phyloP scores from a whole-genome alignment of 2,329 filamentous ascomycete species.

The Lachnellula subtilissima region DNA sequence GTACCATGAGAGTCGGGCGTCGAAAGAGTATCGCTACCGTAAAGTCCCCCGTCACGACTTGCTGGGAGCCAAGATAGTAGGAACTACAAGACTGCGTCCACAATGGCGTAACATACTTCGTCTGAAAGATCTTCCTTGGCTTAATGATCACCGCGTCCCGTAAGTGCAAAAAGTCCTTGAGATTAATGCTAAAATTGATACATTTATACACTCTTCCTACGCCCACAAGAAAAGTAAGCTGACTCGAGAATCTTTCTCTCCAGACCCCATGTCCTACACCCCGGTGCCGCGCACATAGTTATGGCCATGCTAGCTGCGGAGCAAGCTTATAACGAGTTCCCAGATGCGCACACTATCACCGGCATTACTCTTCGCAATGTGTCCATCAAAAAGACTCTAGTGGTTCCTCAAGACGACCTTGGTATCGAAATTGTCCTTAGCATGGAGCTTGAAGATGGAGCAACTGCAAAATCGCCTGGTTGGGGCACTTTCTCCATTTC shows the following conservation, averaged over 20 bases:
- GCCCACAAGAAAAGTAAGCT: neutral
- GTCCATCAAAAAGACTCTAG: constrained; percentile 10
- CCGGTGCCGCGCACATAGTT: constrained; percentile 42
- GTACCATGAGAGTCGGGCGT: constrained; percentile 43
- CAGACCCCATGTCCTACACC: constrained; percentile 38
- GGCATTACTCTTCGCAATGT: constrained; percentile 23
- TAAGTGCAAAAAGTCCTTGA: too few species aligned
- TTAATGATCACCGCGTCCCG: too few species aligned
- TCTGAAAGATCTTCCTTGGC: too few species aligned
- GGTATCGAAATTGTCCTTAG: constrained; percentile 18
- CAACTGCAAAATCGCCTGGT: neutral
- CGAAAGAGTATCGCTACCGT: constrained; percentile 39
- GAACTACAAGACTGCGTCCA: too few species aligned
- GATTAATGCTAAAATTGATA: too few species aligned
- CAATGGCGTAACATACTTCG: too few species aligned
- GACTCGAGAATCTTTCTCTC: constrained; percentile 11
- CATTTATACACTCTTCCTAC: too few species aligned
- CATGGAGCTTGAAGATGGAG: neutral
- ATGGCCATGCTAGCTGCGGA: constrained; percentile 43
- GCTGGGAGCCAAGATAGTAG: constrained; percentile 26
- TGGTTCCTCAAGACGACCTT: too few species aligned
- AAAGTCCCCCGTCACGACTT: constrained; percentile 33
- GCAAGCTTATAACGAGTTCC: constrained; percentile 30
- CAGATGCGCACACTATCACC: constrained; percentile 24
- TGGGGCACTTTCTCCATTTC: constrained; percentile 3